A percentile compares a stretch with the other conserved stretches of the same genome.
These are phyloP conservation scores for Talaromyces sp. DNA, from an alignment of 2,329 filamentous ascomycete species.

Conservation along the genomic window DNA sequence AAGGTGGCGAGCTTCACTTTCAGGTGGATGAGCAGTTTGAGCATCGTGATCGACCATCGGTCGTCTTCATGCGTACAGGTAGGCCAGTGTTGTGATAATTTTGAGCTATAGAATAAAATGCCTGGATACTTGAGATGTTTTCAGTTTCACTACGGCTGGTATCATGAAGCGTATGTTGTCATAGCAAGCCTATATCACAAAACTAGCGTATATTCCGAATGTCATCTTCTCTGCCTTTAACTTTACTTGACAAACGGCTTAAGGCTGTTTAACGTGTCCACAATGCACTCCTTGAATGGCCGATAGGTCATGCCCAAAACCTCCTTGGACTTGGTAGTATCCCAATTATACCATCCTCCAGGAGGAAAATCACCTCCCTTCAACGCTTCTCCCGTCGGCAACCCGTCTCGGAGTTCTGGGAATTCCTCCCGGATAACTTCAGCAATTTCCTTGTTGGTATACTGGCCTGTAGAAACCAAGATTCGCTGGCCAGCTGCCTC, in stretches of 20 bases:
- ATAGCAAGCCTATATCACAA: too few species aligned
- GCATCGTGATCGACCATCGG: not conserved
- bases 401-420: constrained; percentile 34
- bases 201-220: constrained; percentile 1
- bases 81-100: not conserved
- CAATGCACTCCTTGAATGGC: constrained; percentile 38
- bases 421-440: constrained; percentile 38
- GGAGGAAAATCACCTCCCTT: constrained; percentile 24
- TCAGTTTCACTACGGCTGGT: too few species aligned
- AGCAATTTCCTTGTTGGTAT: constrained; percentile 39
- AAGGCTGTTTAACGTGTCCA: constrained; percentile 38
- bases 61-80: constrained; percentile 2
- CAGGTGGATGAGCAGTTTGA: not conserved
- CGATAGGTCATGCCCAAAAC: constrained; percentile 44
- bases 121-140: too few species aligned
- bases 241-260: constrained; percentile 18
- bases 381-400: constrained; percentile 36
- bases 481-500: constrained; percentile 42
- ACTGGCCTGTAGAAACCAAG: constrained; percentile 38
- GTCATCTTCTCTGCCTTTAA: constrained; percentile 6
- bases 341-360: constrained; percentile 34
- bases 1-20: not conserved
- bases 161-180: too few species aligned
- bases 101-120: not conserved
- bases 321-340: constrained; percentile 43